Evolutionary conservation across 2,329 filamentous ascomycete species (phyloP).

Genomic region (Talaromyces sp.): DNA sequence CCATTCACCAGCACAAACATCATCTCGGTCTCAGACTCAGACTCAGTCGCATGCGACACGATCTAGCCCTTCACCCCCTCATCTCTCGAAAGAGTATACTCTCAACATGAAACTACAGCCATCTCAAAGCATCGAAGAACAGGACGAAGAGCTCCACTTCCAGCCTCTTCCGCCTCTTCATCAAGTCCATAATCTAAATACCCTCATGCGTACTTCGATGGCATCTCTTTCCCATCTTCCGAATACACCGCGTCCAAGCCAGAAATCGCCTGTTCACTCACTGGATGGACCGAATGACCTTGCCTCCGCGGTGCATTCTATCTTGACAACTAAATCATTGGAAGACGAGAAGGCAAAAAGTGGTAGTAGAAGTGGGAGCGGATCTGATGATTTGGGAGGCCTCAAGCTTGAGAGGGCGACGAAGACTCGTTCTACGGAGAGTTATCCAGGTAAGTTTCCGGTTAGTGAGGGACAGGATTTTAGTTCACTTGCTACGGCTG

Average conservation of each 20-base stretch:
- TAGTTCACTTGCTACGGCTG: slow-evolving; percentile 29
- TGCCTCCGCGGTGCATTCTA: background rate
- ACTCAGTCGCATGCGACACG: background rate
- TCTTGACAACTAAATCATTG: background rate
- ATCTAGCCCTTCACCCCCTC: background rate
- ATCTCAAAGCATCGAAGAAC: background rate
- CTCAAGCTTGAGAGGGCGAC: slow-evolving; percentile 1
- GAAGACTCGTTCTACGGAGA: slow-evolving; percentile 29
- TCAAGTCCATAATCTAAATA: background rate
- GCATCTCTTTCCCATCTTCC: background rate
- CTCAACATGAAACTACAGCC: background rate
- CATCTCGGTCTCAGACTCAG: background rate
- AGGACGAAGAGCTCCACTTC: background rate
- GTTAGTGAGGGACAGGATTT: slow-evolving; percentile 33
- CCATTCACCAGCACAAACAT: background rate
- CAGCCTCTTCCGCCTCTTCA: background rate
- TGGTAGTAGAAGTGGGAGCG: background rate
- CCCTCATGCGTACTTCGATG: background rate
- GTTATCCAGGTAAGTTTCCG: slow-evolving; percentile 37
- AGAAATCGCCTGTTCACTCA: slow-evolving; percentile 5
- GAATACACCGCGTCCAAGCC: background rate
- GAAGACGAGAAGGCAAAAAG: background rate
- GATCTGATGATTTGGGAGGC: background rate
- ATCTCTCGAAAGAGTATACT: background rate
- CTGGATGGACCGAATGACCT: slow-evolving; percentile 6